Conservation (phyloP, 2,329 filamentous ascomycete species). For the Cladosporium oxysporum region DNA sequence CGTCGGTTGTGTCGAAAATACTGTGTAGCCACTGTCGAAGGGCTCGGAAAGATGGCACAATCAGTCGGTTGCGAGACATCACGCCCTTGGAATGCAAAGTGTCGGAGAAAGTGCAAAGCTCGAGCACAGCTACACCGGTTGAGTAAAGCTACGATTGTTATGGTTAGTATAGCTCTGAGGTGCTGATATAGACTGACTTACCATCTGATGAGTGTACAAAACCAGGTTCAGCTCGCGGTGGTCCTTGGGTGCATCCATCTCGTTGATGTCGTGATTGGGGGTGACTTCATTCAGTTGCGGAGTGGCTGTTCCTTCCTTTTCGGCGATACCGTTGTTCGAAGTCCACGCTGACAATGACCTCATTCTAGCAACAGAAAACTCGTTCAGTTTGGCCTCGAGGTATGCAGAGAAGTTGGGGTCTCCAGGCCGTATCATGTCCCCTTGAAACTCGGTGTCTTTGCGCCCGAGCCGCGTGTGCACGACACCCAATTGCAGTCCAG, state of each 20-base stretch:
- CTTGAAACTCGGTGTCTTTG: neutral
- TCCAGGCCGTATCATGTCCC: neutral
- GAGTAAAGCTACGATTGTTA: neutral
- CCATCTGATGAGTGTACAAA: neutral
- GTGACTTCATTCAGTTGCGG: neutral
- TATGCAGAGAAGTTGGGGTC: neutral
- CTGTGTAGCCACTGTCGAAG: neutral
- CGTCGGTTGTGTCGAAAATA: neutral
- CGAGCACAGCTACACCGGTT: neutral
- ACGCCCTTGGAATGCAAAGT: neutral
- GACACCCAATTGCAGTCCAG: neutral
- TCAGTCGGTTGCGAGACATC: neutral
- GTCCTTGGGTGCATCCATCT: neutral
- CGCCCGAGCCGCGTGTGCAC: neutral
- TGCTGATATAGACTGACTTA: neutral
- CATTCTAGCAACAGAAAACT: neutral
- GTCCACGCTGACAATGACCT: neutral
- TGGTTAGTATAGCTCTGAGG: neutral
- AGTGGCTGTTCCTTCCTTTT: neutral
- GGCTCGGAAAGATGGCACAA: neutral
- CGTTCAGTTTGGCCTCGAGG: neutral
- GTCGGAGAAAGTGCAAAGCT: neutral
- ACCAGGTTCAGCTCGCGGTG: neutral
- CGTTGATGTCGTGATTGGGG: neutral
- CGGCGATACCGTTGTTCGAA: neutral